These are phyloP conservation scores for Arabidopsis hybrid DNA, from an alignment of 441 rosid genomes.

Conservation along the genomic window DNA sequence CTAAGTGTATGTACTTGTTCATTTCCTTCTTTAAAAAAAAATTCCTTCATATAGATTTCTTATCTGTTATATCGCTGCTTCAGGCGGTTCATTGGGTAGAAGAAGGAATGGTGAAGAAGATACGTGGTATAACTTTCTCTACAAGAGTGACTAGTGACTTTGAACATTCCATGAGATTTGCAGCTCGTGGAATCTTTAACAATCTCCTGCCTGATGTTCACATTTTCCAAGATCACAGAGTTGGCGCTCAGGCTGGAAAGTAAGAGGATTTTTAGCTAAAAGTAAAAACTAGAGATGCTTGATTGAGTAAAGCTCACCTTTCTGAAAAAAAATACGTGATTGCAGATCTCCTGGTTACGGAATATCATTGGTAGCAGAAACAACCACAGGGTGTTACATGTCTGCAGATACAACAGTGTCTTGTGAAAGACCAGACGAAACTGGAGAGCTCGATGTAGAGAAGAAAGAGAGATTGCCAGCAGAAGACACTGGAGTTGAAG, in stretches of 20 bases:
- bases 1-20: conserved; percentile 43
- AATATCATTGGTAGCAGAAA: conserved; percentile 88
- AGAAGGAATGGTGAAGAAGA: conserved; percentile 91
- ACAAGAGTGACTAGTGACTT: conserved; percentile 70
- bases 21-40: background rate
- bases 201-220: conserved; percentile 88
- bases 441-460: conserved; percentile 65
- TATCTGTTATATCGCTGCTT: conserved; percentile 6
- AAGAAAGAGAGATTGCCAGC: conserved; percentile 68
- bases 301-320: conserved; percentile 5
- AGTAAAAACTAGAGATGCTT: background rate
- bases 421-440: conserved; percentile 49
- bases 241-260: conserved; percentile 87
- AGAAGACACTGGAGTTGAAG: conserved; percentile 74
- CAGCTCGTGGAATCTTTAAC: conserved; percentile 93
- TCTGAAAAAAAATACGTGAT: conserved; percentile 11
- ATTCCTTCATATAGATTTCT: conserved; percentile 23
- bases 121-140: conserved; percentile 86
- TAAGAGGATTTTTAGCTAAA: conserved; percentile 42
- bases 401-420: conserved; percentile 81
- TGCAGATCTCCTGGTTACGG: conserved; percentile 95
- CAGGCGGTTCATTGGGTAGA: conserved; percentile 83
- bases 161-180: conserved; percentile 79
- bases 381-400: conserved; percentile 81
- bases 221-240: conserved; percentile 70